Base-by-base conservation (phyloP, 305 asterid species). In the Fraxinus sp. region DNA sequence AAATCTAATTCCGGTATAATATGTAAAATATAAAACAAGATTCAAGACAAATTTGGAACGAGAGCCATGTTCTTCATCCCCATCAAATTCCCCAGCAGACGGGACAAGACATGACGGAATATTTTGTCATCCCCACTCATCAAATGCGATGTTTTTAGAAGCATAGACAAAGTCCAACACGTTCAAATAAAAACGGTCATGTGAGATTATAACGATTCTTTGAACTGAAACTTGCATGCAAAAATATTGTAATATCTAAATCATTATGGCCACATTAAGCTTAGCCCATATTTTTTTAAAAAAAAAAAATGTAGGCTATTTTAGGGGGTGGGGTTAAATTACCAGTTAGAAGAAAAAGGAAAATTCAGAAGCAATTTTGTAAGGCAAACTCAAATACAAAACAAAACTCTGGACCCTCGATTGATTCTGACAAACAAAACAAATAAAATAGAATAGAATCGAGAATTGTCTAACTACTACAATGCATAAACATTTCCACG, bases 401-500 rank as follows among this genome's bases (percentile, higher is more conserved):
- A 59, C 44, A 57, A 55, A 24, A 66, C 33, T 64, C 74, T 22
- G 35, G 14, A 33, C 9, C 16, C 39, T 32, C 57, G 16, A 46
- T 2, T 0, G 30, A 24, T 66, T 28, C 74, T 30, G 35, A 77
- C 64, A 83, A 70, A 74, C 66, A 18, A n/a, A n/a, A n/a, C 82
- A 81, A 71, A 74, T 35, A 10, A 4, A 64, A 37, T 76, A 7
- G 22, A 83, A 36, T 76, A 7, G 32, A 83, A 64, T 71, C 44
- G 80, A 20, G 11, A 24, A 70, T 36, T 79, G 44, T 41, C 77
- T 46, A 46, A 49, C 36, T 18, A 74, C 59, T 37, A 28, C 73
- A 78, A 77, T 24, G 46, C 62, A 76, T 33, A 28, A 14, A 18
- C 30, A 78, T 26, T 70, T 76, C 41, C 71, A 82, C 62, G 46